phyloP scores from a whole-genome alignment of 83 land plant species.

The Thuja plicata region DNA sequence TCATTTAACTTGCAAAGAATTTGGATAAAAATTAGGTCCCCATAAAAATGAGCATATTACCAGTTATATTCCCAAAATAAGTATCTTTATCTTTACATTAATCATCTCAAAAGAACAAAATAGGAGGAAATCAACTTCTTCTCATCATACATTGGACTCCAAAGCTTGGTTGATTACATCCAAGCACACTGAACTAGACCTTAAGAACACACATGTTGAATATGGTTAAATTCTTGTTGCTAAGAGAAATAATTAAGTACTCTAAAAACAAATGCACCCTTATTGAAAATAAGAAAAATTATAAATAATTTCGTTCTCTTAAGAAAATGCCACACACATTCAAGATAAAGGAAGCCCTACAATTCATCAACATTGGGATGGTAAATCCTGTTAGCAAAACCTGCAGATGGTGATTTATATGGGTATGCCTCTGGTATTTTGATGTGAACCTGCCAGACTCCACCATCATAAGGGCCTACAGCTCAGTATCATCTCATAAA shows the following conservation, averaged over 20 bases:
- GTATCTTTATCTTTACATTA: background rate
- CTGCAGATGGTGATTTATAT: slow-evolving; percentile 25
- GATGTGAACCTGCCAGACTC: slow-evolving; percentile 20
- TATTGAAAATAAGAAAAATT: background rate
- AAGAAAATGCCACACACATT: background rate
- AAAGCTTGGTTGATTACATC: slow-evolving; percentile 28
- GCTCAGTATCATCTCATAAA: background rate
- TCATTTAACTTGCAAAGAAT: background rate
- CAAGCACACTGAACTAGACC: slow-evolving; percentile 27
- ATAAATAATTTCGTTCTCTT: background rate
- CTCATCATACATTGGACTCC: slow-evolving; percentile 34
- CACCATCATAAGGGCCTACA: slow-evolving; percentile 23
- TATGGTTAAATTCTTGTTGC: background rate
- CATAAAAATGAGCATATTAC: background rate
- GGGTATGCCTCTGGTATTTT: slow-evolving; percentile 30
- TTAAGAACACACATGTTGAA: slow-evolving; percentile 15
- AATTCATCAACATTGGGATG: slow-evolving; percentile 27
- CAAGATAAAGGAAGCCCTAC: slow-evolving; percentile 8
- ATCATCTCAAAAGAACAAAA: background rate
- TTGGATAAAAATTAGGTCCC: background rate
- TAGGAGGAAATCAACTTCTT: background rate
- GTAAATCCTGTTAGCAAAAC: slow-evolving; percentile 24
- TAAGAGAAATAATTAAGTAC: background rate
- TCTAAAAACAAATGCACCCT: background rate
- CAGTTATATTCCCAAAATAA: background rate